Percentiles rank a stretch among this genome's conserved stretches.
Conservation (phyloP, 179 eudicot genomes). For the Silene coronaria region DNA sequence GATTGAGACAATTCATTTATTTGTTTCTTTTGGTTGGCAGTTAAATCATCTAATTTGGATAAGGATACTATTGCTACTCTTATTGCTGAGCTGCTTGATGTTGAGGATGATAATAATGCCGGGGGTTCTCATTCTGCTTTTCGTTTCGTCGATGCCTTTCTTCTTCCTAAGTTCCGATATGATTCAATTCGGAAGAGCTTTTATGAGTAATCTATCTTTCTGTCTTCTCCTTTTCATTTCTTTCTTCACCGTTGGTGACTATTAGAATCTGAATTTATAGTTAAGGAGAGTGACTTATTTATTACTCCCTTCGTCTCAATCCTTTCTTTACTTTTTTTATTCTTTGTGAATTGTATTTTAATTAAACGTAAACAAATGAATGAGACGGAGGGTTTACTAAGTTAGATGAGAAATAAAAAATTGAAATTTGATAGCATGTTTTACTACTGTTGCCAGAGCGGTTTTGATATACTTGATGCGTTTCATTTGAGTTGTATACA, state of each 20-base stretch:
- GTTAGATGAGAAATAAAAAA: no score
- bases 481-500: no score
- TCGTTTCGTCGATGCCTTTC: slow-evolving; percentile 54
- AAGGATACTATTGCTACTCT: slow-evolving; percentile 50
- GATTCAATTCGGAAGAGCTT: slow-evolving; percentile 64
- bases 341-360: no score
- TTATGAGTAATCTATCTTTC: slow-evolving; percentile 32
- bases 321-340: no score
- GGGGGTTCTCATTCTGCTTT: slow-evolving; percentile 35
- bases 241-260: background rate
- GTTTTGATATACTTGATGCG: no score
- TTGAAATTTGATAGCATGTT: no score
- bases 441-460: no score
- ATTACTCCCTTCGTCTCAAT: background rate
- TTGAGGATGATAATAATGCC: slow-evolving; percentile 34
- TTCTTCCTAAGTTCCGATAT: slow-evolving; percentile 61
- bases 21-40: slow-evolving; percentile 32
- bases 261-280: no score
- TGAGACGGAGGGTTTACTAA: no score
- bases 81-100: slow-evolving; percentile 43
- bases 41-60: slow-evolving; percentile 75
- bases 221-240: background rate
- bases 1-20: background rate
- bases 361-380: no score
- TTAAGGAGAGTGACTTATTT: background rate